Percentiles rank a stretch among this genome's conserved stretches.
Evolutionary conservation across 306 rosid genomes (phyloP).

Genomic region (Lathyrus aphaca): DNA sequence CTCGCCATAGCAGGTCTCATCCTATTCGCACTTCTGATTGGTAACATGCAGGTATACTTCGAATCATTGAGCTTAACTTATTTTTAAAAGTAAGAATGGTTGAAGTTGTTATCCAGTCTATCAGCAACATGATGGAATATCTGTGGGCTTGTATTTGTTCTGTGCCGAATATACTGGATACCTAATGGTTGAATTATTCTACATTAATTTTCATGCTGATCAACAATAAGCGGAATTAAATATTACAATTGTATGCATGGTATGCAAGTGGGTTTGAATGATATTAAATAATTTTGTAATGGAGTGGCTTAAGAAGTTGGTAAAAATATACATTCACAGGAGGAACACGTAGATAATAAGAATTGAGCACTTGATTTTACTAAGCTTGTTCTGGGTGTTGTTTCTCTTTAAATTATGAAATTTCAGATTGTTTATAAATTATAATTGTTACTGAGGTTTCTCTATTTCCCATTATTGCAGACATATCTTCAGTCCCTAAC

Average conservation of each 20-base stretch:
- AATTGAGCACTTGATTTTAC: conserved; percentile 8
- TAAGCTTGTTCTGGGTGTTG: conserved; percentile 21
- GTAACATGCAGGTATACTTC: conserved; percentile 95
- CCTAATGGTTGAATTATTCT: background rate
- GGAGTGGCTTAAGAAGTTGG: background rate
- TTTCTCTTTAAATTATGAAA: conserved; percentile 33
- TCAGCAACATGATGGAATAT: conserved; percentile 22
- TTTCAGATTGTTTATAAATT: conserved; percentile 25
- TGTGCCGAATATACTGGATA: conserved; percentile 19
- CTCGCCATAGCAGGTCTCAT: conserved; percentile 90
- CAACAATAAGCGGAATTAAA: no score
- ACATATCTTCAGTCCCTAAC: conserved; percentile 98
- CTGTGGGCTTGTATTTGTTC: conserved; percentile 19
- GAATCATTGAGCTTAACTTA: conserved; percentile 16
- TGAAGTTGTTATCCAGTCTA: conserved; percentile 28
- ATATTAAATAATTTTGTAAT: no score
- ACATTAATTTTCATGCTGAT: no score
- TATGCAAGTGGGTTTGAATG: no score
- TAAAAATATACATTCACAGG: conserved; percentile 22
- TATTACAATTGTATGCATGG: no score
- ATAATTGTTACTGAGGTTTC: conserved; percentile 35
- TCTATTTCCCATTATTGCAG: conserved; percentile 55
- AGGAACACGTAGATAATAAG: background rate
- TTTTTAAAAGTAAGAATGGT: conserved; percentile 21
- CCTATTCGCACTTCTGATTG: conserved; percentile 96